Evolutionary conservation across 768 basidiomycete genomes (phyloP), one percentile per base, ranked within the genome.

Genomic region (Holtermanniella nyarrowii): DNA sequence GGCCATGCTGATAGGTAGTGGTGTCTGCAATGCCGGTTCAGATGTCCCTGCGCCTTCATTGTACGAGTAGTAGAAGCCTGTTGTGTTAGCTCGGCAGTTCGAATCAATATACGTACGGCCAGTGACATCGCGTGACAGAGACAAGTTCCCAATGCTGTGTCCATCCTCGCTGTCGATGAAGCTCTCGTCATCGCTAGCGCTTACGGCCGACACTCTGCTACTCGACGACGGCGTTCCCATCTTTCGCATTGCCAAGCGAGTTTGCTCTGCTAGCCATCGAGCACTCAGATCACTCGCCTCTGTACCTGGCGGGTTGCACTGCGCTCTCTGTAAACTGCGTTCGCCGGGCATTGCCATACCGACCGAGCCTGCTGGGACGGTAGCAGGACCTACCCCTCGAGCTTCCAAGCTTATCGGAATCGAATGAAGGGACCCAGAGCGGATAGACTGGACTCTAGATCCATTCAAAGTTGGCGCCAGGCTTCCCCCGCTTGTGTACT

Each of bases 211-310:
- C 5, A 11, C 43, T 27, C 40, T 45, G 42, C 26, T 25, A 24
- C 18, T 49, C 20, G 44, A n/a, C n/a, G 44, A 4, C 44, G 48
- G 24, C 46, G 53, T 44, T 2, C 46, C 58, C 74, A 80, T 80
- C 18, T 77, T 77, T 42, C 79, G 78, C 46, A 82, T 76, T 0
- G 78, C 76, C 12, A 85, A 78, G 26, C 80, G 77, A 46, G 80
- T 85, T 69, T 93, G 88, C 60, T 90, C 87, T 27, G 79, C 78
- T 42, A 93, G 69, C 88, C 88, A 91, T 23, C 83, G 79, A 5
- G 79, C 80, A 0, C 86, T 85, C 7, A 85, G 79, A 63, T 84
- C 81, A 49, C 76, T 77, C 4, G 77, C n/a, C n/a, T n/a, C n/a
- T n/a, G n/a, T n/a, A n/a, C n/a, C n/a, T n/a, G n/a, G n/a, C n/a